phyloP scores from a whole-genome alignment of 176 grass and related monocot species.

The Aegilops sharonensis region DNA sequence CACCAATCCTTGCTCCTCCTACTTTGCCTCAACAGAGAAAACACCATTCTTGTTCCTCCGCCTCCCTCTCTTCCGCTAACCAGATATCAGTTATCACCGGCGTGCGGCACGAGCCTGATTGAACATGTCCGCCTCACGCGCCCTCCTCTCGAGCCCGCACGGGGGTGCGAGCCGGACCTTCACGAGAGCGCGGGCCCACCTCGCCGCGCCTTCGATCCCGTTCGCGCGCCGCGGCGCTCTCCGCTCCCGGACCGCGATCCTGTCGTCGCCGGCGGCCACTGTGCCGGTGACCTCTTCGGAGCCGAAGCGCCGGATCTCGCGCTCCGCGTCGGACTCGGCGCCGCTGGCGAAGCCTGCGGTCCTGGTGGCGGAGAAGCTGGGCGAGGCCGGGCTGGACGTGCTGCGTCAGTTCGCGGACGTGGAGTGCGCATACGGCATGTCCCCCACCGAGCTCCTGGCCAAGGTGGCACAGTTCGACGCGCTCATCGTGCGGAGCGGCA shows the following conservation, averaged over 20 bases:
- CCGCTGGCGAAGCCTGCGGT: slow-evolving; percentile 48
- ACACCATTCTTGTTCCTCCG: not conserved
- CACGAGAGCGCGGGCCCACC: not conserved
- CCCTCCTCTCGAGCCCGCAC: slow-evolving; percentile 34
- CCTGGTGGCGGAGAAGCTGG: slow-evolving; percentile 73
- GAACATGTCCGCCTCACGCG: slow-evolving; percentile 51
- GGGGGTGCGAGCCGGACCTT: not conserved
- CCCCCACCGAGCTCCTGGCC: slow-evolving; percentile 47
- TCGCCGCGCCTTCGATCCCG: slow-evolving; percentile 10
- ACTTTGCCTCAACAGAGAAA: not conserved
- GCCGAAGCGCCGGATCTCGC: not conserved
- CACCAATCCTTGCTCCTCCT: not conserved
- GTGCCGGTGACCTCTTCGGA: not conserved
- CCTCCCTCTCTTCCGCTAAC: not conserved
- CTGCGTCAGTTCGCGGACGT: slow-evolving; percentile 52
- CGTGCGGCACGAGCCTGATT: not conserved
- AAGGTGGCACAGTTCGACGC: slow-evolving; percentile 62
- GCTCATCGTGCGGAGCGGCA: slow-evolving; percentile 75
- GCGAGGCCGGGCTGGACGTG: slow-evolving; percentile 57
- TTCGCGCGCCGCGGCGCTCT: not conserved
- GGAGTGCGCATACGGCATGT: slow-evolving; percentile 66
- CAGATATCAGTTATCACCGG: not conserved
- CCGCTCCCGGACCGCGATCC: slow-evolving; percentile 20
- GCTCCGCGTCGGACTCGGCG: not conserved
- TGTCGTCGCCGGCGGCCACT: slow-evolving; percentile 34